phyloP scores from a whole-genome alignment of 1,284 basidiomycete genomes.

The Agaricales sp. region DNA sequence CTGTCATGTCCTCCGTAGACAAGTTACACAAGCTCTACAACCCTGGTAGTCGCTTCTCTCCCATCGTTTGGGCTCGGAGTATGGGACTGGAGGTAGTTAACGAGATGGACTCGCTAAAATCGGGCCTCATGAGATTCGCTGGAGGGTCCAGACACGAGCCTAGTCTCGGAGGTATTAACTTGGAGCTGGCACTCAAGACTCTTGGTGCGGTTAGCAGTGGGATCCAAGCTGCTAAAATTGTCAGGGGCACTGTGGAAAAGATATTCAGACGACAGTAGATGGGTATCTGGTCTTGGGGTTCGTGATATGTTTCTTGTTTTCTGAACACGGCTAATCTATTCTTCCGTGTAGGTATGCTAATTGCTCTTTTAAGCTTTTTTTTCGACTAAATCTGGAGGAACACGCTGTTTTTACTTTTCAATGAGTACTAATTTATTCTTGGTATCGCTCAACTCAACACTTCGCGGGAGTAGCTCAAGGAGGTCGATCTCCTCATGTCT shows the following conservation, averaged over 20 bases:
- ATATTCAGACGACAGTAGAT: not conserved
- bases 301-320: too few relatives aligned
- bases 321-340: too few relatives aligned
- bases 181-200: slow-evolving; percentile 24
- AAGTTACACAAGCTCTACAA: slow-evolving; percentile 84
- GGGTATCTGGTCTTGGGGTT: too few relatives aligned
- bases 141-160: slow-evolving; percentile 31
- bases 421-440: too few relatives aligned
- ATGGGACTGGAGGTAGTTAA: slow-evolving; percentile 87
- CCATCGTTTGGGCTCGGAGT: slow-evolving; percentile 79
- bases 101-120: slow-evolving; percentile 77
- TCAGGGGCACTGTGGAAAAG: slow-evolving; percentile 15
- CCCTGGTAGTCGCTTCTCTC: slow-evolving; percentile 35
- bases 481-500: too few relatives aligned
- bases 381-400: too few relatives aligned
- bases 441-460: too few relatives aligned
- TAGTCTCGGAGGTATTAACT: slow-evolving; percentile 11
- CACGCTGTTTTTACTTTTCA: too few relatives aligned
- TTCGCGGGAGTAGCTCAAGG: too few relatives aligned
- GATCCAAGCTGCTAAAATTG: slow-evolving; percentile 16
- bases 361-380: too few relatives aligned
- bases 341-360: too few relatives aligned
- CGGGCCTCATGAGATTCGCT: slow-evolving; percentile 73
- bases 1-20: slow-evolving; percentile 74
- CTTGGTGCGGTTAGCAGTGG: slow-evolving; percentile 23